These are phyloP conservation scores for Pestalotiopsis sp. DNA, from an alignment of 2,329 filamentous ascomycete genomes.

Conservation along the genomic window DNA sequence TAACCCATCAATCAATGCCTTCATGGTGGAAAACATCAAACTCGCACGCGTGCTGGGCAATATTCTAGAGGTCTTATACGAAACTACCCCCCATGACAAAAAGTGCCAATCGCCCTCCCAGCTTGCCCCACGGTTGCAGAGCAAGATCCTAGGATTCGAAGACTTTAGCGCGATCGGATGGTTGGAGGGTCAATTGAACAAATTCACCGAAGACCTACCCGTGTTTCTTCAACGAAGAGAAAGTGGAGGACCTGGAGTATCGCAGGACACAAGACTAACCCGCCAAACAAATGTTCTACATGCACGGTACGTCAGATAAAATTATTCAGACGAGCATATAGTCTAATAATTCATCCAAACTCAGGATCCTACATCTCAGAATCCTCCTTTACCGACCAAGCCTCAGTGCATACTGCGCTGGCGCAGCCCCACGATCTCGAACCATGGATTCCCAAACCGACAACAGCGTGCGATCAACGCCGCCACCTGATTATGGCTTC, in stretches of 20 bases:
- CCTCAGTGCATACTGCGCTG: neutral
- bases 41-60: neutral
- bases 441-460: neutral
- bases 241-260: neutral
- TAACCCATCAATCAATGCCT: neutral
- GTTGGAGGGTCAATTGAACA: neutral
- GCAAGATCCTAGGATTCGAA: neutral
- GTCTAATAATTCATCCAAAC: neutral
- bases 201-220: neutral
- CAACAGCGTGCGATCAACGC: neutral
- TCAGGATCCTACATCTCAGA: neutral
- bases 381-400: neutral
- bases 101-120: neutral
- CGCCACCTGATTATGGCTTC: neutral
- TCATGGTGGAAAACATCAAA: neutral
- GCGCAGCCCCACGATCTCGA: neutral
- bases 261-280: neutral
- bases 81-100: neutral
- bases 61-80: neutral
- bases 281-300: neutral
- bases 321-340: neutral
- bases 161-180: neutral
- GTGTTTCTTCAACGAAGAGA: neutral
- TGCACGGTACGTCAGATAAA: neutral
- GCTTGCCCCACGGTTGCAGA: neutral